These are phyloP conservation scores for Xylaria sp. DNA, from an alignment of 2,329 filamentous ascomycete species.

Conservation along the genomic window DNA sequence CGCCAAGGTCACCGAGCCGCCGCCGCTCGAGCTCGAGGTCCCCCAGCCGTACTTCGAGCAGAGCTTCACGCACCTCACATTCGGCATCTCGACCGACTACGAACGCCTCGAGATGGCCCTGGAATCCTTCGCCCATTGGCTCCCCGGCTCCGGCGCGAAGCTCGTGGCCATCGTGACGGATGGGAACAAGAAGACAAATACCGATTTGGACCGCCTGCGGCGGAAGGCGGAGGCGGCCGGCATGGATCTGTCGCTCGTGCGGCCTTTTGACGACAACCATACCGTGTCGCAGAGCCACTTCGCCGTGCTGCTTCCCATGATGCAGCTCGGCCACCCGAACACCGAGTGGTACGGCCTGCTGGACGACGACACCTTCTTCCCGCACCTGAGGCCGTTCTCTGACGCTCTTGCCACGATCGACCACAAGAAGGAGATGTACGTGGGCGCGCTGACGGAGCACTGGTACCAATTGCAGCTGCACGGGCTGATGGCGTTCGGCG, in stretches of 20 bases:
- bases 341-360: conserved; percentile 61
- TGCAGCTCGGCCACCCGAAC: conserved; percentile 44
- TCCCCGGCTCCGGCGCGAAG: conserved; percentile 52
- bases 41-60: conserved; percentile 46
- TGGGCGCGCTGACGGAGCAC: conserved; percentile 62
- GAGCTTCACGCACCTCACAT: conserved; percentile 55
- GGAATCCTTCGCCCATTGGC: conserved; percentile 58
- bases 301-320: conserved; percentile 54
- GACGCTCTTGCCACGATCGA: conserved; percentile 52
- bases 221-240: conserved; percentile 37
- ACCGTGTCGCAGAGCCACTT: conserved; percentile 60
- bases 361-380: conserved; percentile 68
- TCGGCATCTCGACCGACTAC: conserved; percentile 59
- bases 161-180: conserved; percentile 57
- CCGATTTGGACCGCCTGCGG: conserved; percentile 39
- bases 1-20: conserved; percentile 37
- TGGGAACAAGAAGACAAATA: conserved; percentile 33
- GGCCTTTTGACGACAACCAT: conserved; percentile 39
- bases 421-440: conserved; percentile 52
- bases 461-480: conserved; percentile 53
- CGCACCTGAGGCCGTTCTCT: conserved; percentile 54
- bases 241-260: conserved; percentile 40
- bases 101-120: conserved; percentile 54
- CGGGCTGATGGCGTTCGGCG: conserved; percentile 64
- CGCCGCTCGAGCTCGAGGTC: conserved; percentile 51